A percentile compares a stretch with the other conserved stretches of the same genome.
phyloP scores from a whole-genome alignment of 768 basidiomycete species.

The Clitopilus passeckerianus region DNA sequence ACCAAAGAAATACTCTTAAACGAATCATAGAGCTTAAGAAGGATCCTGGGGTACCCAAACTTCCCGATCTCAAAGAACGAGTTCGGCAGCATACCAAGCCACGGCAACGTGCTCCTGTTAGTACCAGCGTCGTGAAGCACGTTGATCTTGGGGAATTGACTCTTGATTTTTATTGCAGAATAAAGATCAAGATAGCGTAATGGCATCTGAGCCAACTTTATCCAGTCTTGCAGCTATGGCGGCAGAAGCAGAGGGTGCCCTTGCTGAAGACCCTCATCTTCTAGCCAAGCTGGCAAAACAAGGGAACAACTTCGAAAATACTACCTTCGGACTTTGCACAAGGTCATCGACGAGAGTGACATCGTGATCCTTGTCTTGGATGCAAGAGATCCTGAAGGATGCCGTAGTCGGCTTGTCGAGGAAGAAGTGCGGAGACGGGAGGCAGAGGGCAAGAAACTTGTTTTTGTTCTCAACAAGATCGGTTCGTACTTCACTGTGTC shows the following conservation, averaged over 20 bases:
- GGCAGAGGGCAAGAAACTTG: slow-evolving; percentile 83
- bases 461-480: slow-evolving; percentile 96
- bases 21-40: slow-evolving; percentile 69
- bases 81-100: slow-evolving; percentile 47
- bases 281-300: slow-evolving; percentile 36
- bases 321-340: slow-evolving; percentile 77
- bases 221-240: slow-evolving; percentile 43
- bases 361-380: slow-evolving; percentile 88
- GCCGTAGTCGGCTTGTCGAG: slow-evolving; percentile 87
- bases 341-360: slow-evolving; percentile 91
- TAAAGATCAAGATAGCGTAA: slow-evolving; percentile 53
- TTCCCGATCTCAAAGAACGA: slow-evolving; percentile 64
- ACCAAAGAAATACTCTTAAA: background rate
- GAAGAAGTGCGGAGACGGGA: slow-evolving; percentile 88
- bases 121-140: slow-evolving; percentile 13
- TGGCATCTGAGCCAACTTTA: slow-evolving; percentile 66
- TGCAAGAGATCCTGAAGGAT: slow-evolving; percentile 93
- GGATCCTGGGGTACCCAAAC: slow-evolving; percentile 83
- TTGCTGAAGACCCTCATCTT: slow-evolving; percentile 27
- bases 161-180: slow-evolving; percentile 10
- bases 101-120: slow-evolving; percentile 36
- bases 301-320: slow-evolving; percentile 68
- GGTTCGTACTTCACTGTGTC: slow-evolving; percentile 43
- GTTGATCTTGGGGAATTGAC: background rate
- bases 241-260: slow-evolving; percentile 26